Evolutionary conservation across 1,284 basidiomycete genomes (phyloP).

Genomic region (Ceratobasidium sp.): DNA sequence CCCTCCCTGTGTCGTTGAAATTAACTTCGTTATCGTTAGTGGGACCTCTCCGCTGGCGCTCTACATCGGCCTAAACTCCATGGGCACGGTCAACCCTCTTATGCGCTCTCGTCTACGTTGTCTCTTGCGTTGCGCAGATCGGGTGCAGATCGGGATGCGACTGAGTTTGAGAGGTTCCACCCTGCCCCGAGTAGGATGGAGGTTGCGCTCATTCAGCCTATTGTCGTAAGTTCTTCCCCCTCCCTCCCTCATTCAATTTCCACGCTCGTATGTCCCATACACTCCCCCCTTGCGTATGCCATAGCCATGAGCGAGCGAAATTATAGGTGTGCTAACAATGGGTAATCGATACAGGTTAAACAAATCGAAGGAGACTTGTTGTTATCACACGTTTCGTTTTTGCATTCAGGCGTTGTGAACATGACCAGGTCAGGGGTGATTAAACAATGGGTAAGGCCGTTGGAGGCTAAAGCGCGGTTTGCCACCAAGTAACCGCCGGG

Average conservation of each 20-base stretch:
- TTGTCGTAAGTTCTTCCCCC: slow-evolving; percentile 72
- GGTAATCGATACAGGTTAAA: slow-evolving; percentile 69
- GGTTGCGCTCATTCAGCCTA: slow-evolving; percentile 91
- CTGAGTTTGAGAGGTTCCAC: slow-evolving; percentile 67
- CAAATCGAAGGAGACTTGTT: slow-evolving; percentile 82
- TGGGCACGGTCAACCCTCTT: slow-evolving; percentile 70
- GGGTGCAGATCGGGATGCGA: slow-evolving; percentile 1
- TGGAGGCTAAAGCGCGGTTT: slow-evolving; percentile 53
- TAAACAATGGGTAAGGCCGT: slow-evolving; percentile 86
- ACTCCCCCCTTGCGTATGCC: too few relatives aligned
- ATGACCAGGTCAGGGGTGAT: slow-evolving; percentile 78
- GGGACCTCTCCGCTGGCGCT: slow-evolving; percentile 90
- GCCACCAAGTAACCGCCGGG: slow-evolving; percentile 2
- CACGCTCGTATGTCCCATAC: too few relatives aligned
- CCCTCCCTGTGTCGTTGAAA: not conserved
- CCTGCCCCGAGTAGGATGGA: slow-evolving; percentile 90
- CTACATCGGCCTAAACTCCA: slow-evolving; percentile 80
- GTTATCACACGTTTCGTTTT: slow-evolving; percentile 73
- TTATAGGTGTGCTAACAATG: not conserved
- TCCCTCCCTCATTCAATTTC: not conserved
- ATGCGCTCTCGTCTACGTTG: slow-evolving; percentile 79
- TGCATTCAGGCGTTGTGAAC: slow-evolving; percentile 81
- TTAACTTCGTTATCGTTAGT: too few relatives aligned
- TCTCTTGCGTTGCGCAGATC: slow-evolving; percentile 66
- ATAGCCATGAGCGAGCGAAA: too few relatives aligned